Percentiles rank a stretch among this genome's conserved stretches.
Conservation (phyloP, 208 protist genomes). For the Blastocrithidia nonstop region DNA sequence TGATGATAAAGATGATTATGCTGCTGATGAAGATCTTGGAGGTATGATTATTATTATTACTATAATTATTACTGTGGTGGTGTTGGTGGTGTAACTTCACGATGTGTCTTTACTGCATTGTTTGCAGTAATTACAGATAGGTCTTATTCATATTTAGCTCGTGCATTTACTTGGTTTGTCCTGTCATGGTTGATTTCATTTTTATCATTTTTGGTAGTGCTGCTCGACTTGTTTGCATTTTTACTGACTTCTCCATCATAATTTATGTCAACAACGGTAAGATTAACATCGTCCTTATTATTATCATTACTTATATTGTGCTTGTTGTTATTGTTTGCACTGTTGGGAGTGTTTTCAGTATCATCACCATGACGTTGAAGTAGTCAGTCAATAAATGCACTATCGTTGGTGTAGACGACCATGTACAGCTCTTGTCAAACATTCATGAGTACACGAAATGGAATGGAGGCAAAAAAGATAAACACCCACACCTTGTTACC, state of each 20-base stretch:
- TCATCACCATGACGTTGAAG: too few relatives aligned
- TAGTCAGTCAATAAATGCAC: slow-evolving; percentile 25
- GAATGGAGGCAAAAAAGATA: slow-evolving; percentile 69
- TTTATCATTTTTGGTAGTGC: not conserved
- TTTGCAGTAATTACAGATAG: not conserved
- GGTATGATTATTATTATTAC: too few relatives aligned
- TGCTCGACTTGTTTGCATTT: not conserved
- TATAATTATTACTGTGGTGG: too few relatives aligned
- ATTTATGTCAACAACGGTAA: not conserved
- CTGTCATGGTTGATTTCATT: too few relatives aligned
- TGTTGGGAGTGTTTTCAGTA: not conserved
- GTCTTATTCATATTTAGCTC: too few relatives aligned
- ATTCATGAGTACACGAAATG: slow-evolving; percentile 59
- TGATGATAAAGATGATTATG: too few relatives aligned
- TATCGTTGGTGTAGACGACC: slow-evolving; percentile 62
- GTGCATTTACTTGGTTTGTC: not conserved
- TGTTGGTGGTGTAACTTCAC: slow-evolving; percentile 10
- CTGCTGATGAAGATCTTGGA: too few relatives aligned
- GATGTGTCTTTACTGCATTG: not conserved
- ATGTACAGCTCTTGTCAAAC: slow-evolving; percentile 72
- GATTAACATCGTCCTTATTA: not conserved
- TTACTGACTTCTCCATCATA: not conserved
- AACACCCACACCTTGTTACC: slow-evolving; percentile 57
- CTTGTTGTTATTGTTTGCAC: not conserved
- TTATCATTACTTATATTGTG: not conserved